Evolutionary conservation across 352 stramenopile species (phyloP).

Genomic region (Pythium grandisporangium): DNA sequence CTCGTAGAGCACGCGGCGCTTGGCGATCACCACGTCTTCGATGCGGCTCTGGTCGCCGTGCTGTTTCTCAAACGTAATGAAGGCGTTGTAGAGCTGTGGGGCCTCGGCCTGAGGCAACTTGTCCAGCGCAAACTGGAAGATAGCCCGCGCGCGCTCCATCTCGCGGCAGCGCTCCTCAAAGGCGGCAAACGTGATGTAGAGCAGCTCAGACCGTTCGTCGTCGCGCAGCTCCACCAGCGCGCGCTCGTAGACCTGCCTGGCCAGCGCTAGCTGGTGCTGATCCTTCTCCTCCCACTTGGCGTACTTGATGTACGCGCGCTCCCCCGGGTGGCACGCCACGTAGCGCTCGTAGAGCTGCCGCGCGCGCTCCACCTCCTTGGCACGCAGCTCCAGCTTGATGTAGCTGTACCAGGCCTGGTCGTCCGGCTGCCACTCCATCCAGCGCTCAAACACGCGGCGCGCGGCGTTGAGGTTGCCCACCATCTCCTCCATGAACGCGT

Average conservation of each 20-base stretch:
- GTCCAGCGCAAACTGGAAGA: constrained; percentile 84
- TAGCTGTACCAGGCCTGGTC: constrained; percentile 98
- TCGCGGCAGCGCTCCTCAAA: constrained; percentile 98
- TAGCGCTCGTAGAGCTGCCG: constrained; percentile 93
- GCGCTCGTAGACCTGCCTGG: constrained; percentile 93
- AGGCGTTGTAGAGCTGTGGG: constrained; percentile 93
- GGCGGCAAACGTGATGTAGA: constrained; percentile 92
- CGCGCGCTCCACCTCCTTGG: constrained; percentile 76
- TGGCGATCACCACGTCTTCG: constrained; percentile 93
- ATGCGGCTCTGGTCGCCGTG: constrained; percentile 95
- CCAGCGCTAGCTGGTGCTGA: constrained; percentile 87
- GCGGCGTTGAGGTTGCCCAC: constrained; percentile 92
- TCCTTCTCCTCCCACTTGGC: constrained; percentile 97
- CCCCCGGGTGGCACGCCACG: constrained; percentile 83
- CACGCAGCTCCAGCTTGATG: constrained; percentile 97
- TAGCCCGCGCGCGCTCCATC: constrained; percentile 84
- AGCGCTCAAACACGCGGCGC: constrained; percentile 94
- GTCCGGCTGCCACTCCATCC: constrained; percentile 97
- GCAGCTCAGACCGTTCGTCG: constrained; percentile 71
- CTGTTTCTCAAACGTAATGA: constrained; percentile 98
- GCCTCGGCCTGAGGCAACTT: constrained; percentile 78
- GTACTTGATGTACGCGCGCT: constrained; percentile 96
- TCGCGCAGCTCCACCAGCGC: constrained; percentile 87
- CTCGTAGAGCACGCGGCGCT: constrained; percentile 94
- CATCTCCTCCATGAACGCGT: constrained; percentile 99